Evolutionary conservation across 2,329 filamentous ascomycete species (phyloP).

Genomic region (Torrubiella hemipterigena): DNA sequence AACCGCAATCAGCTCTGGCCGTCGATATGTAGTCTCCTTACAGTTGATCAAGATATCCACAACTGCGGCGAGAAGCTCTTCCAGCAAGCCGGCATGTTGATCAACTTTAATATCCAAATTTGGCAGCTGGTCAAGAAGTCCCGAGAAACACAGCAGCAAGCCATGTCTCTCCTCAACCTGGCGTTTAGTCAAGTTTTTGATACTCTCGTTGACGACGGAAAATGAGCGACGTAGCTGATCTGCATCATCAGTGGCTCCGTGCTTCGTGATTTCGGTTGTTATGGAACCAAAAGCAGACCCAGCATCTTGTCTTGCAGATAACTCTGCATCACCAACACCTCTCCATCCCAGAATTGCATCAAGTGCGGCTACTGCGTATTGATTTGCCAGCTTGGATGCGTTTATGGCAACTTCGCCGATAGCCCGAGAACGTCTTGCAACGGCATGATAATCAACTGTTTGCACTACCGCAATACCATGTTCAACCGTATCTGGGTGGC

Average conservation of each 20-base stretch:
- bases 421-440: slow-evolving; percentile 75
- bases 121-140: slow-evolving; percentile 38
- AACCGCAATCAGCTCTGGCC: slow-evolving; percentile 53
- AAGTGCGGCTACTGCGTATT: slow-evolving; percentile 59
- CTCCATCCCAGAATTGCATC: slow-evolving; percentile 71
- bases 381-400: slow-evolving; percentile 54
- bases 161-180: slow-evolving; percentile 63
- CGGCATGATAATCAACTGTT: slow-evolving; percentile 82
- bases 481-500: slow-evolving; percentile 74
- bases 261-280: slow-evolving; percentile 25
- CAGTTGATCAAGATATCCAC: slow-evolving; percentile 27
- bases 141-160: slow-evolving; percentile 48
- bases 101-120: slow-evolving; percentile 13
- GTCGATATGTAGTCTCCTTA: slow-evolving; percentile 34
- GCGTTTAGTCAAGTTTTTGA: slow-evolving; percentile 33
- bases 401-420: slow-evolving; percentile 64
- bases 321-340: slow-evolving; percentile 72
- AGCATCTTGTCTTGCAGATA: slow-evolving; percentile 58
- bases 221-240: slow-evolving; percentile 15
- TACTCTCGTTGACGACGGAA: slow-evolving; percentile 27
- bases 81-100: slow-evolving; percentile 12
- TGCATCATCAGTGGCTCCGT: slow-evolving; percentile 10
- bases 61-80: slow-evolving; percentile 16
- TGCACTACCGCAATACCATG: slow-evolving; percentile 82
- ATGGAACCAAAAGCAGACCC: slow-evolving; percentile 57